Percentiles rank a stretch among this genome's conserved stretches.
These are phyloP conservation scores for Eimeria brunetti DNA, from an alignment of 169 alveolate species.

Conservation along the genomic window DNA sequence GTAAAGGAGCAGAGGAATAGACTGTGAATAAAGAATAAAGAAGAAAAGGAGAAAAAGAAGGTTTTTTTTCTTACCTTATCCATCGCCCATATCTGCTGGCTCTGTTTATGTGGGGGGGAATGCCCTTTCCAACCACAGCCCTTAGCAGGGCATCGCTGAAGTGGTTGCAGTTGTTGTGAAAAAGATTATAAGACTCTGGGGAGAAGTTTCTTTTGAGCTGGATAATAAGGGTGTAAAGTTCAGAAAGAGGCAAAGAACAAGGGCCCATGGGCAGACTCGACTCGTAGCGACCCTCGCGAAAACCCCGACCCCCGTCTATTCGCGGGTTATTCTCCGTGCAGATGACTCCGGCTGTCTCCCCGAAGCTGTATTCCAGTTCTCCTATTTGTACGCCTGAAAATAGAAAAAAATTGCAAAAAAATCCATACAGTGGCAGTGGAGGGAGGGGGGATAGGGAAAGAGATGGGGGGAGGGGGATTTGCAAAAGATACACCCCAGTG, in stretches of 20 bases:
- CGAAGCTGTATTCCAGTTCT: slow-evolving; percentile 47
- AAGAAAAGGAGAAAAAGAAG: too few species aligned
- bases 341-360: slow-evolving; percentile 54
- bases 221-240: slow-evolving; percentile 34
- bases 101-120: slow-evolving; percentile 56
- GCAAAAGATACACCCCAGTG: too few species aligned
- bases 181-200: slow-evolving; percentile 41
- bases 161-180: slow-evolving; percentile 76
- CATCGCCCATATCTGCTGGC: slow-evolving; percentile 63
- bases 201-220: slow-evolving; percentile 34
- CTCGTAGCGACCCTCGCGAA: slow-evolving; percentile 20
- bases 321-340: slow-evolving; percentile 3
- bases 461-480: too few species aligned
- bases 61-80: slow-evolving; percentile 68
- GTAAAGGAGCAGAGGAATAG: too few species aligned
- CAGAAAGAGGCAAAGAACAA: background rate
- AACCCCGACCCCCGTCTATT: background rate
- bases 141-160: slow-evolving; percentile 73
- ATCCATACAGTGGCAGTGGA: too few species aligned
- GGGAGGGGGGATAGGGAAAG: too few species aligned
- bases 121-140: slow-evolving; percentile 47
- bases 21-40: too few species aligned
- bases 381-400: slow-evolving; percentile 62
- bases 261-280: slow-evolving; percentile 41
- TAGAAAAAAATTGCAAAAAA: background rate